Conservation (phyloP, 2,329 filamentous ascomycete genomes). For the Fusarium luffae region DNA sequence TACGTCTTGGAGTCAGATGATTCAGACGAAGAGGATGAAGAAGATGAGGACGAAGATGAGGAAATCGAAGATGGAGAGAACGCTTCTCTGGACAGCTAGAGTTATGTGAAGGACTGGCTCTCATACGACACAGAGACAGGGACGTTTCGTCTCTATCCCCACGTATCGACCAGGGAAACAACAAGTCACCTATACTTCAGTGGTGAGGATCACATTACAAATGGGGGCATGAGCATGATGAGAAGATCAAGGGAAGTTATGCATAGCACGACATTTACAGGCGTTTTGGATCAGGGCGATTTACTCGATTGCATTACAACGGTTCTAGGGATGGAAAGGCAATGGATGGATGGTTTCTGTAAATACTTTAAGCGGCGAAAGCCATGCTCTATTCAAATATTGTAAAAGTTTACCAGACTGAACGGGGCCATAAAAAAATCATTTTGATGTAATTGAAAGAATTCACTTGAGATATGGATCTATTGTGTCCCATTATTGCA, state of each 20-base stretch:
- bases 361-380: slow-evolving; percentile 26
- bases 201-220: slow-evolving; percentile 8
- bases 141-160: not conserved
- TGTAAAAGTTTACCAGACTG: not conserved
- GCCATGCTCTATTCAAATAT: slow-evolving; percentile 12
- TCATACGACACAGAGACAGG: slow-evolving; percentile 5
- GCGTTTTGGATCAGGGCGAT: slow-evolving; percentile 38
- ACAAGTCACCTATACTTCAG: not conserved
- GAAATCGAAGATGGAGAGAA: slow-evolving; percentile 39
- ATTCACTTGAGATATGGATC: not conserved
- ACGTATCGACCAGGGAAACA: not conserved
- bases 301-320: slow-evolving; percentile 32
- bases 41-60: slow-evolving; percentile 38
- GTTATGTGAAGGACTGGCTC: slow-evolving; percentile 5
- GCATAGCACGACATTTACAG: slow-evolving; percentile 41
- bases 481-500: not conserved
- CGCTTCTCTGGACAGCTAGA: slow-evolving; percentile 15
- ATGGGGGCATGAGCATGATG: slow-evolving; percentile 18
- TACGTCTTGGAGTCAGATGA: slow-evolving; percentile 61
- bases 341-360: slow-evolving; percentile 27
- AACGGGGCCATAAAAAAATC: not conserved
- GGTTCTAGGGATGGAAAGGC: slow-evolving; percentile 22
- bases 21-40: slow-evolving; percentile 46
- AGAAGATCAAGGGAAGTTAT: slow-evolving; percentile 24
- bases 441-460: not conserved